Evolutionary conservation across 352 stramenopile species (phyloP), one percentile per base, ranked within the genome.

Genomic region (Globisporangium parvum): DNA sequence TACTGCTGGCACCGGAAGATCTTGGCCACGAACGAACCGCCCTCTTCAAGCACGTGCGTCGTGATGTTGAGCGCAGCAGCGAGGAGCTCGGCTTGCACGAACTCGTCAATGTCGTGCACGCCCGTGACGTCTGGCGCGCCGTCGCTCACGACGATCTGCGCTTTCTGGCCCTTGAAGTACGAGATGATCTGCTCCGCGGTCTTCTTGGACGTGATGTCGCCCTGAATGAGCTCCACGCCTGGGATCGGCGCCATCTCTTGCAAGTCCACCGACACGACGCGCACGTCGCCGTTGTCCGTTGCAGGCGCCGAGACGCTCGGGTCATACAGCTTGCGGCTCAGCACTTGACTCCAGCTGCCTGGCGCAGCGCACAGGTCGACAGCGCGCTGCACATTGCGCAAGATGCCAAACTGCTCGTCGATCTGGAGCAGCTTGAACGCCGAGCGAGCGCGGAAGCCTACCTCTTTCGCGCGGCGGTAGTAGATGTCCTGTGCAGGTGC

Each of bases 361-460:
- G 97, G 97, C 5, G 97, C 97, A 0, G 97, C 97, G 63, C 97
- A 99, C 39, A 99, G 70, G 80, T 99, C 97, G 11, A 99, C 97
- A 6, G 93, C 97, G 20, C 92, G 77, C 37, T 82, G 75, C 12
- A 98, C 94, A 58, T 86, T 71, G 73, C 83, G 71, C 66, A 99
- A 93, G 24, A 99, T 80, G 56, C 95, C 75, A 70, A 98, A 99
- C 67, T 99, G 91, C 55, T 98, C 96, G 72, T 99, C 96, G 17
- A 99, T 70, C 67, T 99, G 97, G 44, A 99, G 73, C 37, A 99
- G 73, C 65, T 99, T 99, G 80, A 98, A 99, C 2, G 97, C 97
- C 31, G 92, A 98, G 51, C 97, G 85, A 15, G 97, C 97, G 54
- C 97, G 79, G 70, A 98, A 99, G 12, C 96, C 96, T 6, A 96